A percentile compares a stretch with the other conserved stretches of the same genome.
phyloP scores from a whole-genome alignment of 1,139 yeast species.

The Kodamaea derodonti region DNA sequence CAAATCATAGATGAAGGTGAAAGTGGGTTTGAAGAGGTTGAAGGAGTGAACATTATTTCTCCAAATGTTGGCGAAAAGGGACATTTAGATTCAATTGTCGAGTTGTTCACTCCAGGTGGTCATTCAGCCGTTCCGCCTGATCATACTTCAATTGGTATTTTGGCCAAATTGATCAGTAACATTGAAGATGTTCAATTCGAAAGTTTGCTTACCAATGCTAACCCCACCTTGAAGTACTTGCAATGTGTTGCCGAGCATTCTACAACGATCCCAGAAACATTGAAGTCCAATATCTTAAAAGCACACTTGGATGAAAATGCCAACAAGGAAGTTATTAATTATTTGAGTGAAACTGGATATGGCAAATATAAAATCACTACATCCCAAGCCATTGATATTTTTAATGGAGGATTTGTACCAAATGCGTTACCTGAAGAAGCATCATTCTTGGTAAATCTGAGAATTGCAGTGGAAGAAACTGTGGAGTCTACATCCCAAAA shows the following conservation, averaged over 20 bases:
- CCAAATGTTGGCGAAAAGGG: slow-evolving; percentile 56
- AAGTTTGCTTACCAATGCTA: slow-evolving; percentile 33
- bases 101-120: slow-evolving; percentile 44
- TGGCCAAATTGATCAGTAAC: slow-evolving; percentile 34
- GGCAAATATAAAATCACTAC: slow-evolving; percentile 51
- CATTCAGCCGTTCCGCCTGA: slow-evolving; percentile 48
- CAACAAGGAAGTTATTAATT: slow-evolving; percentile 36
- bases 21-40: slow-evolving; percentile 27
- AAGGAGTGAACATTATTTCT: slow-evolving; percentile 48
- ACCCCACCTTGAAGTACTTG: slow-evolving; percentile 39
- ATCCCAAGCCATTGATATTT: slow-evolving; percentile 65
- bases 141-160: slow-evolving; percentile 46
- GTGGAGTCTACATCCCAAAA: slow-evolving; percentile 38
- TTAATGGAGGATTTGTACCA: slow-evolving; percentile 65
- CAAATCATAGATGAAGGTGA: slow-evolving; percentile 48
- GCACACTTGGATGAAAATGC: slow-evolving; percentile 41
- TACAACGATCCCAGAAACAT: slow-evolving; percentile 19
- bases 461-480: slow-evolving; percentile 52
- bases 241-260: slow-evolving; percentile 46
- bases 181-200: slow-evolving; percentile 36
- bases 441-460: slow-evolving; percentile 51
- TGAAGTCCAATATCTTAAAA: slow-evolving; percentile 36
- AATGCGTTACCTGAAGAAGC: slow-evolving; percentile 75
- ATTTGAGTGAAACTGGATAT: slow-evolving; percentile 17
- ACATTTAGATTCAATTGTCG: slow-evolving; percentile 33